Evolutionary conservation across 148 eudicot genomes (phyloP).

Genomic region (Dysphania ambrosioides): DNA sequence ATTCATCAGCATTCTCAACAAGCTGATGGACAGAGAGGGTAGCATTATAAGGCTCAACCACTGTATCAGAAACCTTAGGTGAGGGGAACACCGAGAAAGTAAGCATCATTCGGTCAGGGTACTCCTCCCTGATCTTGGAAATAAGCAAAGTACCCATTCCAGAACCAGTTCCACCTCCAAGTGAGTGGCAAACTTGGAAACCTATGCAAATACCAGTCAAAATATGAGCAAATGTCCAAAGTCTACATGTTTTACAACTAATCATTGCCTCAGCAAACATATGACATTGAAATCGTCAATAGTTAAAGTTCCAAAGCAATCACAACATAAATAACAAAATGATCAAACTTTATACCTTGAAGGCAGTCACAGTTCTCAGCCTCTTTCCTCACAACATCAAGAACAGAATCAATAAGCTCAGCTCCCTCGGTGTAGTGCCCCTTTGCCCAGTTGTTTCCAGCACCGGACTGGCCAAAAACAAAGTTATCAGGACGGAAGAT

Average conservation of each 20-base stretch:
- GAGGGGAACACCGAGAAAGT: conserved; percentile 42
- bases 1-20: conserved; percentile 45
- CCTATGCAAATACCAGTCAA: conserved; percentile 18
- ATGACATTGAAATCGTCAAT: not conserved
- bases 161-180: conserved; percentile 44
- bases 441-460: conserved; percentile 43
- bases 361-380: conserved; percentile 45
- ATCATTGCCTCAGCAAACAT: not conserved
- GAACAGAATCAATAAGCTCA: conserved; percentile 41
- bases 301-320: not conserved
- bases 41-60: conserved; percentile 44
- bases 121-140: conserved; percentile 43
- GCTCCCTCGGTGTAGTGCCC: conserved; percentile 44
- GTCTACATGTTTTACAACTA: not conserved
- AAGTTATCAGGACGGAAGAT: conserved; percentile 44
- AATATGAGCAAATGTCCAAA: not conserved
- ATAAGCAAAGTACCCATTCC: conserved; percentile 45
- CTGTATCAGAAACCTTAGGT: conserved; percentile 42
- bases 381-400: conserved; percentile 42
- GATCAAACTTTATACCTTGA: conserved; percentile 25
- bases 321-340: not conserved
- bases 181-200: conserved; percentile 44
- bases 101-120: conserved; percentile 45
- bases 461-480: conserved; percentile 42
- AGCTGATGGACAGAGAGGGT: conserved; percentile 45